Evolutionary conservation across 2,329 filamentous ascomycete genomes (phyloP).

Genomic region (Ophiostoma montium): DNA sequence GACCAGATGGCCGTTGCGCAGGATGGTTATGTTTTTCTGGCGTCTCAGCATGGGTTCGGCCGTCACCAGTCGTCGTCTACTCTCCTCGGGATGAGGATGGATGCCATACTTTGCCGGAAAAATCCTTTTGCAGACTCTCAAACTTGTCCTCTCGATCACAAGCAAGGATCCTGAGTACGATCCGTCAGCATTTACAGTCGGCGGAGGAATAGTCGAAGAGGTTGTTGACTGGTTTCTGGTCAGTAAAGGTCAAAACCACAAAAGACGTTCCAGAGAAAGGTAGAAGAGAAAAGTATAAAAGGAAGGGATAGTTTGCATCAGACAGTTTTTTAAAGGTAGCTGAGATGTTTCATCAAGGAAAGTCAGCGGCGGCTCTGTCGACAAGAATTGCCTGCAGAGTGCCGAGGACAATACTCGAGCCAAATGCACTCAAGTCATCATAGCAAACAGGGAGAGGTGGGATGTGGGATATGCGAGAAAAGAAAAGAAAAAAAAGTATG

Average conservation of each 20-base stretch:
- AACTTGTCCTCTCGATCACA: conserved; percentile 88
- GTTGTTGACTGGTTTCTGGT: too few species aligned
- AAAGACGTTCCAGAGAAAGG: not conserved
- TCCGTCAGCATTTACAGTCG: not conserved
- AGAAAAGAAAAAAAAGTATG: not conserved
- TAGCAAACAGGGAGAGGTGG: conserved; percentile 20
- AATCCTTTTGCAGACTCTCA: conserved; percentile 67
- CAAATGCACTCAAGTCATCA: conserved; percentile 99
- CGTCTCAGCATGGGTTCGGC: conserved; percentile 30
- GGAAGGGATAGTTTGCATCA: conserved; percentile 39
- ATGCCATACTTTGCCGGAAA: conserved; percentile 63
- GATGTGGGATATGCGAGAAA: too few species aligned
- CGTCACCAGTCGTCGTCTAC: conserved; percentile 10
- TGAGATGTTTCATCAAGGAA: conserved; percentile 98
- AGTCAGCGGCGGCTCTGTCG: conserved; percentile 42
- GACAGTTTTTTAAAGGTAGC: conserved; percentile 91
- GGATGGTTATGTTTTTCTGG: conserved; percentile 75
- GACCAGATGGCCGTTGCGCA: conserved; percentile 88
- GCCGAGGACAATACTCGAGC: conserved; percentile 82
- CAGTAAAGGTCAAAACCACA: not conserved
- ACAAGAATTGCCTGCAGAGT: conserved; percentile 62
- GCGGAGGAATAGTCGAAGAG: too few species aligned
- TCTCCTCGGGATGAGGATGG: conserved; percentile 15
- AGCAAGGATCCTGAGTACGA: conserved; percentile 62
- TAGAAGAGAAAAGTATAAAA: not conserved